phyloP scores from a whole-genome alignment of 371 early-diverging fungal species.

The Saksenaea oblongispora region DNA sequence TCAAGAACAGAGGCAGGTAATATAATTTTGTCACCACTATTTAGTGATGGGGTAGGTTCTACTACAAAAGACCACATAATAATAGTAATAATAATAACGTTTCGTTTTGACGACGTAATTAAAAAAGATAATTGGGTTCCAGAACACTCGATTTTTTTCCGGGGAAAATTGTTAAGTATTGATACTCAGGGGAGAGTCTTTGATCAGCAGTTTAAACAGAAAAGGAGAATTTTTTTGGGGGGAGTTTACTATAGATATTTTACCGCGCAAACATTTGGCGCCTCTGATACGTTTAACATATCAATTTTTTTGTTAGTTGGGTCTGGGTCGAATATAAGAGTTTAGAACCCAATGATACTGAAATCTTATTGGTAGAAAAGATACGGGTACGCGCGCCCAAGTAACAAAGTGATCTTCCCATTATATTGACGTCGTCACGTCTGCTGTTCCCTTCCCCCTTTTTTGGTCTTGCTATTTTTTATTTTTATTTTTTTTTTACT shows the following conservation, averaged over 20 bases:
- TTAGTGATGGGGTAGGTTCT: constrained; percentile 25
- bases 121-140: neutral
- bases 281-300: neutral
- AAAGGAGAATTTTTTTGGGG: neutral
- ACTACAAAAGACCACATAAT: constrained; percentile 28
- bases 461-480: neutral
- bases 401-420: too few relatives aligned
- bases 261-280: neutral
- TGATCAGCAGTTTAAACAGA: neutral
- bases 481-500: neutral
- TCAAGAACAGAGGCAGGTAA: constrained; percentile 63
- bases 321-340: too few relatives aligned
- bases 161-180: neutral
- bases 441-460: neutral
- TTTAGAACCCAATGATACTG: too few relatives aligned
- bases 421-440: too few relatives aligned
- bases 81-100: neutral
- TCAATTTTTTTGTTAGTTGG: too few relatives aligned
- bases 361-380: too few relatives aligned
- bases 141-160: neutral
- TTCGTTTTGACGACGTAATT: too few relatives aligned
- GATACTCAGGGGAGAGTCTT: neutral
- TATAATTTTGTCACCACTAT: constrained; percentile 66
- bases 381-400: too few relatives aligned
- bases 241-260: neutral